These are phyloP conservation scores for Gaeumannomyces tritici DNA, from an alignment of 2,329 filamentous ascomycete species.

Conservation along the genomic window DNA sequence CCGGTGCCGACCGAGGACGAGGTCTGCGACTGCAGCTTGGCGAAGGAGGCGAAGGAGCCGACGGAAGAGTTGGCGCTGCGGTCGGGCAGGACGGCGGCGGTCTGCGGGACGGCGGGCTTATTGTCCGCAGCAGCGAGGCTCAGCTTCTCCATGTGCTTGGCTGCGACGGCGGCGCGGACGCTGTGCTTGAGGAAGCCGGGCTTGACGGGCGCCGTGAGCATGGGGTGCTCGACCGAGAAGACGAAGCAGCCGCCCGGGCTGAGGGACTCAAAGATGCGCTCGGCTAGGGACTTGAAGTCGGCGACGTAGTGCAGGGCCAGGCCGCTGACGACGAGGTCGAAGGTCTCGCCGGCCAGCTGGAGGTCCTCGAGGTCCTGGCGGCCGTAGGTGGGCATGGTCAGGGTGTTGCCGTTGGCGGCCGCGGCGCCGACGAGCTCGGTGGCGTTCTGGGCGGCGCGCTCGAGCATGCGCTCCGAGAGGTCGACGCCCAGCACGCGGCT, in stretches of 20 bases:
- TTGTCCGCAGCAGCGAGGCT: conserved; percentile 4
- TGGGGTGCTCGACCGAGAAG: conserved; percentile 37
- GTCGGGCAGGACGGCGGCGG: too few species aligned
- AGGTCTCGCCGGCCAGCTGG: conserved; percentile 15
- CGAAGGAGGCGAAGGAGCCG: not conserved
- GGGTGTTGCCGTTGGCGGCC: not conserved
- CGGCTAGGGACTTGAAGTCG: conserved; percentile 20
- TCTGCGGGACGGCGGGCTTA: too few species aligned
- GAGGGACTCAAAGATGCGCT: conserved; percentile 19
- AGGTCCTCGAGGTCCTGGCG: conserved; percentile 23
- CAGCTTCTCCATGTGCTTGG: not conserved
- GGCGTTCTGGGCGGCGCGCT: not conserved
- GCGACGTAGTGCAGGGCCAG: conserved; percentile 30
- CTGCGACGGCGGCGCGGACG: not conserved
- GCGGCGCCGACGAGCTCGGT: not conserved
- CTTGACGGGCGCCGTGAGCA: conserved; percentile 30
- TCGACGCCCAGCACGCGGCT: conserved; percentile 25
- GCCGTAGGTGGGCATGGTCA: conserved; percentile 13
- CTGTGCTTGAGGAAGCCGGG: conserved; percentile 13
- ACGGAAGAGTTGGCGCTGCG: not conserved
- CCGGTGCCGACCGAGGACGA: not conserved
- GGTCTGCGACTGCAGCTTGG: not conserved
- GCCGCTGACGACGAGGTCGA: conserved; percentile 29
- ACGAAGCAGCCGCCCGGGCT: conserved; percentile 23
- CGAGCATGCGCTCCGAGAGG: conserved; percentile 22